Base-by-base conservation (phyloP, 345 rosid species). In the Melaleuca quinquenervia region DNA sequence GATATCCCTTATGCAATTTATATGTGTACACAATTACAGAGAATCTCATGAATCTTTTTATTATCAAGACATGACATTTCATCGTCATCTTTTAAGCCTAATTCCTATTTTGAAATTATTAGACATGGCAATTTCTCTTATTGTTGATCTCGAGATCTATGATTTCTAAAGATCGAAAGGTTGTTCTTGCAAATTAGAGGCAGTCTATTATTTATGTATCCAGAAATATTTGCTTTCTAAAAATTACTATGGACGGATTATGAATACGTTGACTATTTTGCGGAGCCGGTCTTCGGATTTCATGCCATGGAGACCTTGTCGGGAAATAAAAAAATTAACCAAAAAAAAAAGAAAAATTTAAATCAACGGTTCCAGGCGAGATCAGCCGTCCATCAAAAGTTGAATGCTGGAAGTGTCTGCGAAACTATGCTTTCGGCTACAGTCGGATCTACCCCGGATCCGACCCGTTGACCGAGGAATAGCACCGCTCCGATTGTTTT, bases 171-270 rank as follows among this genome's bases (percentile, higher is more conserved):
- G 11, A 54, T 22, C 58, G 1, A 54, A 51, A 13, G 52, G 52
- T 14, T 13, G 52, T 51, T 51, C 18, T 51, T 11, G 52, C 16
- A 13, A 50, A 50, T 50, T 50, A 12, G 52, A 50, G 15, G 52
- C 18, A 11, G 24, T 56, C 1, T 0, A 14, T 8, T 3, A n/a
- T 0, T 11, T 36, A 41, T 10, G 21, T 4, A 32, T 32, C 5
- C 8, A 24, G 21, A 70, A 13, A 8, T 18, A 16, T 70, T 32
- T 29, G 6, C 18, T 62, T 1, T 27, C 75, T 15, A 29, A 14
- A 62, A 29, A 54, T 18, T 3, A 7, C 74, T 14, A 6, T 14
- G 3, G 41, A 60, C 8, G 74, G 29, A 56, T 6, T 10, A 7
- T 26, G 11, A 26, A 56, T 56, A 1, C 7, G 0, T 7, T 0